Evolutionary conservation across 108 stramenopile genomes (phyloP), one percentile per base, ranked within the genome.

Genomic region (Cyclotella cryptica): DNA sequence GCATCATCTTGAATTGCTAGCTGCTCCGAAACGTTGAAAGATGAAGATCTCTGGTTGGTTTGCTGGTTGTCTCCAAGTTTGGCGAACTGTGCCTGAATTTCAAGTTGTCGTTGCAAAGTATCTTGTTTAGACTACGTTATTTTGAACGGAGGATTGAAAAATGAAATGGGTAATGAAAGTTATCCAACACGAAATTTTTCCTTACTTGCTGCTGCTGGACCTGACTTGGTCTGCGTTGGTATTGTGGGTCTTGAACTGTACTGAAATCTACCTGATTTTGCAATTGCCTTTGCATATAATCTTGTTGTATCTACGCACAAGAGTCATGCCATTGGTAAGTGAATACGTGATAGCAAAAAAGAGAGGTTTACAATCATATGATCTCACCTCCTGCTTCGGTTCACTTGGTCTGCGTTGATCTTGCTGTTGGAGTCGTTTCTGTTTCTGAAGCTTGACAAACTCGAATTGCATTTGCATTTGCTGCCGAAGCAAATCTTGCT

Each of bases 401-500:
- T 55, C 1, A 55, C 55, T 55, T 12, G 22, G 55, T 22, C 55
- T 55, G 24, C 55, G 22, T 55, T 55, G 55, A 24, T 55, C 3
- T 22, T 24, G n/a, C n/a, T 55, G 13, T 21, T 21, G 55, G 24
- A 24, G 24, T 24, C 55, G n/a, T 12, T 24, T 24, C 24, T 49
- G 47, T 49, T 49, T n/a, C 47, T 49, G 35, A 35, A 35, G 35
- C 35, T 49, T 49, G 15, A 17, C n/a, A n/a, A n/a, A 49, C 47
- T 49, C 18, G 47, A 49, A 17, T 3, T 55, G 55, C 35, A 55
- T 55, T 55, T 55, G 55, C 47, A n/a, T n/a, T 55, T 55, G 55
- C 55, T 55, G 55, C n/a, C 35, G 35, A 35, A 35, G 35, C 35
- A 35, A 35, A 35, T 35, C 35, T 35, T 35, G 35, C 35, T 35